These are phyloP conservation scores for Trichoderma gamsii DNA, from an alignment of 495 filamentous ascomycete genomes.

Conservation along the genomic window DNA sequence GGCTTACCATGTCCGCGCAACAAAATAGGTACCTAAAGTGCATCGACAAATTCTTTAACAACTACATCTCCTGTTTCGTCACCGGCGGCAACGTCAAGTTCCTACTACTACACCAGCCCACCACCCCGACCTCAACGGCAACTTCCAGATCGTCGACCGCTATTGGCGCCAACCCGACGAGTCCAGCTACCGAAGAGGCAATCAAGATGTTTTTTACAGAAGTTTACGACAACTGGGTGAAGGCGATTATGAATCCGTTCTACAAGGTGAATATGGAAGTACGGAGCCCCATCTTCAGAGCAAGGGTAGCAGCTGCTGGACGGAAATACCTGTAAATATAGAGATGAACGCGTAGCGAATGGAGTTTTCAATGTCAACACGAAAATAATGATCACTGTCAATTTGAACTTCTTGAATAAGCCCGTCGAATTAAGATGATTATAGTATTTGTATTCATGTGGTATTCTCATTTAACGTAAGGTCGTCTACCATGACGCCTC, in stretches of 20 bases:
- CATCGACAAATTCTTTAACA: conserved; percentile 87
- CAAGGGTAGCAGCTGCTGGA: conserved; percentile 74
- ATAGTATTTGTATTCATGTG: conserved; percentile 15
- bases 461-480: conserved; percentile 16
- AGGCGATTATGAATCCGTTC: conserved; percentile 97
- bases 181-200: conserved; percentile 86
- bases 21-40: conserved; percentile 79
- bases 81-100: conserved; percentile 79
- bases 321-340: conserved; percentile 76
- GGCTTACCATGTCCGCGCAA: conserved; percentile 6
- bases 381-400: not conserved
- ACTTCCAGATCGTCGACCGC: conserved; percentile 53
- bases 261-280: conserved; percentile 77
- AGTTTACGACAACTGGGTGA: conserved; percentile 90
- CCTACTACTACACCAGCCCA: conserved; percentile 78
- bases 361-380: not conserved
- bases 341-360: not conserved
- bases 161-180: conserved; percentile 74
- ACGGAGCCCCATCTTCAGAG: conserved; percentile 75
- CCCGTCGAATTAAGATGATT: not conserved
- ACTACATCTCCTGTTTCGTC: conserved; percentile 85
- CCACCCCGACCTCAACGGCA: conserved; percentile 34
- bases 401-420: not conserved
- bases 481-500: conserved; percentile 17
- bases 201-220: conserved; percentile 89